These are phyloP conservation scores for Atkinsonella texensis DNA, from an alignment of 2,329 filamentous ascomycete species.

Conservation along the genomic window DNA sequence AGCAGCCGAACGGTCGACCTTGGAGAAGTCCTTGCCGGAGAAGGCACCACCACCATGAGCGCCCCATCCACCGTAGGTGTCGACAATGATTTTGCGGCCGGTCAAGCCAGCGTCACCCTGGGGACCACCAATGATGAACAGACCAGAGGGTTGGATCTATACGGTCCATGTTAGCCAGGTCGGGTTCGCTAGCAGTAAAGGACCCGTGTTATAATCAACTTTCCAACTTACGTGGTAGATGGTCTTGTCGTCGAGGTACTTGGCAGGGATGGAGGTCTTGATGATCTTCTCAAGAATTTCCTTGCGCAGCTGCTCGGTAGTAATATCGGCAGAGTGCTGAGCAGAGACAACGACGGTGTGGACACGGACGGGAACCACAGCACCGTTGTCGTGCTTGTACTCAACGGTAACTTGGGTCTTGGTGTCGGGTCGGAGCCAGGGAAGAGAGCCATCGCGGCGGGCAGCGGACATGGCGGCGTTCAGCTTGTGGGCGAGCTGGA, in stretches of 20 bases:
- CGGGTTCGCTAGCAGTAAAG: background rate
- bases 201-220: background rate
- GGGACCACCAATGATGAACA: conserved; percentile 97
- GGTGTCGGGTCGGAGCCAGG: conserved; percentile 96
- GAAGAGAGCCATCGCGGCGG: conserved; percentile 73
- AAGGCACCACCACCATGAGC: conserved; percentile 99
- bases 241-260: conserved; percentile 87
- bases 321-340: conserved; percentile 81
- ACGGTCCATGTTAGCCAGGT: background rate
- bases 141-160: conserved; percentile 90
- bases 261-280: conserved; percentile 81
- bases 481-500: conserved; percentile 91
- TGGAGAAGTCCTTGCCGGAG: conserved; percentile 99
- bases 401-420: conserved; percentile 99
- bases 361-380: conserved; percentile 81
- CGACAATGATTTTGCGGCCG: conserved; percentile 98
- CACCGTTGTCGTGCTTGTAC: conserved; percentile 93
- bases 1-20: conserved; percentile 96
- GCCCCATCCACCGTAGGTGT: conserved; percentile 99
- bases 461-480: conserved; percentile 90
- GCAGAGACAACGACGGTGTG: conserved; percentile 96
- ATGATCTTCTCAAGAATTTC: conserved; percentile 97
- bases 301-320: conserved; percentile 84
- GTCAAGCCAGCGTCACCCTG: conserved; percentile 98
- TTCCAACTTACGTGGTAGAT: conserved; percentile 70